Base-by-base conservation (phyloP, 805 yeast species). In the Cyberlindnera xishuangbannaensis region DNA sequence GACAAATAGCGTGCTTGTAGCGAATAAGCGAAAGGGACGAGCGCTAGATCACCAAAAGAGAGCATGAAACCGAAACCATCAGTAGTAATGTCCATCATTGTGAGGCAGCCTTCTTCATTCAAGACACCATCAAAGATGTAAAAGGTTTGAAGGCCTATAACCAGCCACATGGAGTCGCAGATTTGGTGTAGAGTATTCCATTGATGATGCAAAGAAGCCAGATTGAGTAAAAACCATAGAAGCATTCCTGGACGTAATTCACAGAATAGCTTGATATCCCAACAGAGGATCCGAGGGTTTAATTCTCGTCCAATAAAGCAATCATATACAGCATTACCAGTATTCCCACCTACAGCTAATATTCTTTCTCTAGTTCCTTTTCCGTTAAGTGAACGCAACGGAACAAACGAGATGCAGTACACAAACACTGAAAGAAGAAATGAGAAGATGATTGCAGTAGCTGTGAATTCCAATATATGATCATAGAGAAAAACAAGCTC, bases 31-130 rank as follows among this genome's bases (percentile, higher is more conserved):
- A 90, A 90, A 20, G 98, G 98, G 15, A 92, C 86, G 65, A 92
- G 71, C 3, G 92, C 78, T 49, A 92, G 68, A 55, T 92, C 98
- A 18, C 98, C 98, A 63, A 90, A 88, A 4, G 87, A 77, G 33
- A 92, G 67, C 98, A 92, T 92, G 61, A 80, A 88, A 1, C 98
- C 98, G 56, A 92, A 86, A 0, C 98, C 98, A 61, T 92, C 98
- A 9, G 95, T 84, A 6, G 94, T 83, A 31, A 88, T 77, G 58
- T 92, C 98, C 72, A 92, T 90, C 97, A 92, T 92, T 6, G 92
- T 77, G 39, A 92, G 64, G 10, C 79, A 73, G 6, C 97, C 97
- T 51, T 77, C 84, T 57, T 92, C 97, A 56, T 87, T 86, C 45
- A 85, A 63, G 1, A 90, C 94, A 30, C 97, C 96, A 55, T 92